A percentile compares a stretch with the other conserved stretches of the same genome.
Evolutionary conservation across 352 stramenopile species (phyloP).

Genomic region (Aphanomyces invadans): DNA sequence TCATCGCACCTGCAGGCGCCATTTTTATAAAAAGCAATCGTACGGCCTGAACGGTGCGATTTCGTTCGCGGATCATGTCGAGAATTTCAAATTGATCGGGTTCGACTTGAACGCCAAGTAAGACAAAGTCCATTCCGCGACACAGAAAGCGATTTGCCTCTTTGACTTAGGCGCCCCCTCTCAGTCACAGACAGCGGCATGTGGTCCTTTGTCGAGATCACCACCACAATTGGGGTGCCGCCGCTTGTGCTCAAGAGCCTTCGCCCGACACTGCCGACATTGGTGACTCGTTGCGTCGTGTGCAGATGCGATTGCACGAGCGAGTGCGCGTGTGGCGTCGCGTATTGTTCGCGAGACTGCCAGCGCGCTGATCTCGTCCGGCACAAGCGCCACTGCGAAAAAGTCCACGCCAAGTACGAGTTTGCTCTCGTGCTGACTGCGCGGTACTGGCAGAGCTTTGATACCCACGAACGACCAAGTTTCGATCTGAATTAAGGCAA

Average conservation of each 20-base stretch:
- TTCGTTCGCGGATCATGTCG: constrained; percentile 7
- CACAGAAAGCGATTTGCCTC: not conserved
- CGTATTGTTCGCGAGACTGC: constrained; percentile 22
- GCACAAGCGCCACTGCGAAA: not conserved
- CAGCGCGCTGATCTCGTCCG: not conserved
- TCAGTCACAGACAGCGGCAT: constrained; percentile 8
- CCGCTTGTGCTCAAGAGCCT: not conserved
- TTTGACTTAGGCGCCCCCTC: constrained; percentile 4
- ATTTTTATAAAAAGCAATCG: constrained; percentile 20
- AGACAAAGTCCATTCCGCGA: not conserved
- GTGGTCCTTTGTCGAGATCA: constrained; percentile 12
- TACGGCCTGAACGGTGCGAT: constrained; percentile 5
- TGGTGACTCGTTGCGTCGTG: constrained; percentile 12
- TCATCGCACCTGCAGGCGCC: not conserved
- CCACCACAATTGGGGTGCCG: constrained; percentile 10
- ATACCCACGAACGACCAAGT: not conserved
- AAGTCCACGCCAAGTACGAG: constrained; percentile 6
- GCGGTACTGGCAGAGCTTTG: constrained; percentile 16
- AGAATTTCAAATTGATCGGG: constrained; percentile 12
- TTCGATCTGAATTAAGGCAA: not conserved
- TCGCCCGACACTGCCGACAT: not conserved
- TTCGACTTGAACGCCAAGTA: constrained; percentile 13
- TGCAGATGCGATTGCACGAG: constrained; percentile 19
- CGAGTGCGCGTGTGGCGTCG: constrained; percentile 16
- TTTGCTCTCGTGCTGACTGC: constrained; percentile 7